phyloP scores from a whole-genome alignment of 106 monocot species.

The Platanthera guangdongensis region DNA sequence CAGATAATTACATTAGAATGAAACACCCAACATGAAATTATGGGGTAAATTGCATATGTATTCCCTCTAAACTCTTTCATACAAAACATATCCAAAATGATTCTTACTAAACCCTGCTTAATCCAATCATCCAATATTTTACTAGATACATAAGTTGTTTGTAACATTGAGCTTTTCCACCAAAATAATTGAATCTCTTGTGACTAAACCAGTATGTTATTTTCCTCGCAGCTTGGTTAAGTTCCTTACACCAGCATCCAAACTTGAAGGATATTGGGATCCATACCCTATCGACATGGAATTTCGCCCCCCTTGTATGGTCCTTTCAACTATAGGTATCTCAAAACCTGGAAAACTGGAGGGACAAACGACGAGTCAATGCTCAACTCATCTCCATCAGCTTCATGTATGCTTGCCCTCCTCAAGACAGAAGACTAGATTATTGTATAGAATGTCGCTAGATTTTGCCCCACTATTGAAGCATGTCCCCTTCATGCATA shows the following conservation, averaged over 20 bases:
- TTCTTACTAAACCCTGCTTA: not conserved
- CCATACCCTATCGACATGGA: constrained; percentile 99
- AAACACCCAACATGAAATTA: no score
- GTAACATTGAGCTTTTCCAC: not conserved
- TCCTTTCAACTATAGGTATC: constrained; percentile 90
- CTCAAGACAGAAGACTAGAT: constrained; percentile 78
- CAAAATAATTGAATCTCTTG: not conserved
- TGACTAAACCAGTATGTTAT: not conserved
- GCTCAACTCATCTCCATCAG: constrained; percentile 88
- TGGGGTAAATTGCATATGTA: no score
- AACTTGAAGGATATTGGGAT: constrained; percentile 96
- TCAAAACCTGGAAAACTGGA: constrained; percentile 95
- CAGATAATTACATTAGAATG: no score
- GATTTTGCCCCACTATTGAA: constrained; percentile 88
- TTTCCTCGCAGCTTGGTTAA: constrained; percentile 75
- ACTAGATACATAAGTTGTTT: not conserved
- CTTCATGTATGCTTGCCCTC: constrained; percentile 94
- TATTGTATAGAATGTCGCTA: constrained; percentile 89
- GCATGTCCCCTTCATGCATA: constrained; percentile 76
- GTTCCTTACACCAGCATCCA: constrained; percentile 85
- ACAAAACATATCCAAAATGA: not conserved
- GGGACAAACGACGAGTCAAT: constrained; percentile 61
- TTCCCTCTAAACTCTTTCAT: no score
- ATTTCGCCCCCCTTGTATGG: constrained; percentile 90
- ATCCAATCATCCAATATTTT: not conserved